Percentiles rank a stretch among this genome's conserved stretches.
Evolutionary conservation across 1,284 basidiomycete species (phyloP).

Genomic region (Trichosporon sp.): DNA sequence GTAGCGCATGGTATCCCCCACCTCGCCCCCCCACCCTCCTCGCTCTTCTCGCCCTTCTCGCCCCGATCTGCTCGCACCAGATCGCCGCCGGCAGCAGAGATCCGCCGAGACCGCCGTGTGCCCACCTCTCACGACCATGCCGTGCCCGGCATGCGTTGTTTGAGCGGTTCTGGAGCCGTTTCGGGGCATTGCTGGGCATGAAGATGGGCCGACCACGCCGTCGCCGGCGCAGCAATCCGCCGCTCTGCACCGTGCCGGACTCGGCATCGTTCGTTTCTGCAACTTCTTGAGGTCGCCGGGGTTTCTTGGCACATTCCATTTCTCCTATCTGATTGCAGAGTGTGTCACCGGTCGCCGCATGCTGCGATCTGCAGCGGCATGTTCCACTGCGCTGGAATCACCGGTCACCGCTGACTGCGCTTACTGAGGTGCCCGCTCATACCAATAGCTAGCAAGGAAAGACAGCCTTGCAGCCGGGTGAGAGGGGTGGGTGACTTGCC

Average conservation of each 20-base stretch:
- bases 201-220: neutral
- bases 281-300: neutral
- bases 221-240: neutral
- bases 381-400: neutral
- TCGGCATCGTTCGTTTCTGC: neutral
- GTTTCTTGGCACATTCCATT: neutral
- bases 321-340: constrained; percentile 3
- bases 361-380: neutral
- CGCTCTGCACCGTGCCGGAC: neutral
- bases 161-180: neutral
- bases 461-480: neutral
- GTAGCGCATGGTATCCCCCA: too few relatives aligned
- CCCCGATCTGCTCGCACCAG: neutral
- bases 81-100: neutral
- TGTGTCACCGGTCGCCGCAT: neutral
- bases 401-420: neutral
- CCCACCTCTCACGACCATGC: constrained; percentile 1
- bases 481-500: neutral
- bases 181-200: neutral
- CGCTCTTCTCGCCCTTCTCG: neutral
- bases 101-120: constrained; percentile 5
- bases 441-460: neutral
- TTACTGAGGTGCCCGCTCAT: neutral
- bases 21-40: neutral
- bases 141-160: neutral